phyloP scores from a whole-genome alignment of 2,329 filamentous ascomycete species.

The Camptophora hylomeconis region DNA sequence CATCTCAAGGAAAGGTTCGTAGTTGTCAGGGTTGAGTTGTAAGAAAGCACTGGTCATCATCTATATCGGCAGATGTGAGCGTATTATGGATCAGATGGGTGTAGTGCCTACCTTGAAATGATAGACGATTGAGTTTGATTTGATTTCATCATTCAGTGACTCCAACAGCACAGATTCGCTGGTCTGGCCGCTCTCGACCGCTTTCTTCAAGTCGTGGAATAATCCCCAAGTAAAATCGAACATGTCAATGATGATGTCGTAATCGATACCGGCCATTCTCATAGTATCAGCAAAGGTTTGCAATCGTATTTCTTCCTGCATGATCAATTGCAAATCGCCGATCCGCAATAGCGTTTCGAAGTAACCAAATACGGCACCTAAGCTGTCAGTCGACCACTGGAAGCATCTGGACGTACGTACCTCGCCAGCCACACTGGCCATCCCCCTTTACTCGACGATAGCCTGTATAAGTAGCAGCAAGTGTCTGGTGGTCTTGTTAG shows the following conservation, averaged over 20 bases:
- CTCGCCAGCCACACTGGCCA: conserved; percentile 95
- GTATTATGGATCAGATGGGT: conserved; percentile 8
- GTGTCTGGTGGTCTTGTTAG: conserved; percentile 44
- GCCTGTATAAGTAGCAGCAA: conserved; percentile 73
- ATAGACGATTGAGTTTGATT: conserved; percentile 68
- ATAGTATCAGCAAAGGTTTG: conserved; percentile 59
- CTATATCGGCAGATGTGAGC: conserved; percentile 30
- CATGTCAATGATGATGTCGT: conserved; percentile 69
- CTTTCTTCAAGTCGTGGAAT: conserved; percentile 48
- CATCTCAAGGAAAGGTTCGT: conserved; percentile 57
- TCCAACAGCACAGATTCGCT: conserved; percentile 45
- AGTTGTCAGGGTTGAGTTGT: conserved; percentile 57
- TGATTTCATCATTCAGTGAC: conserved; percentile 59
- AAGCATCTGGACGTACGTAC: conserved; percentile 44
- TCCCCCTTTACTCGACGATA: conserved; percentile 83
- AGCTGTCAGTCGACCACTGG: conserved; percentile 7
- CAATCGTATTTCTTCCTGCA: conserved; percentile 60
- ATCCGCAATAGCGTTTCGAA: conserved; percentile 70
- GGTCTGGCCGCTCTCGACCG: conserved; percentile 44
- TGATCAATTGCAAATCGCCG: conserved; percentile 51
- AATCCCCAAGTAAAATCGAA: conserved; percentile 60
- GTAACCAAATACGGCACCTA: conserved; percentile 86
- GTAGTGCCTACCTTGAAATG: conserved; percentile 50
- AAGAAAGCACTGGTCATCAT: conserved; percentile 76
- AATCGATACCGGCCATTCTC: conserved; percentile 52